A percentile compares a stretch with the other conserved stretches of the same genome.
phyloP scores from a whole-genome alignment of 1,284 basidiomycete genomes.

The Acaromyces ingoldii region DNA sequence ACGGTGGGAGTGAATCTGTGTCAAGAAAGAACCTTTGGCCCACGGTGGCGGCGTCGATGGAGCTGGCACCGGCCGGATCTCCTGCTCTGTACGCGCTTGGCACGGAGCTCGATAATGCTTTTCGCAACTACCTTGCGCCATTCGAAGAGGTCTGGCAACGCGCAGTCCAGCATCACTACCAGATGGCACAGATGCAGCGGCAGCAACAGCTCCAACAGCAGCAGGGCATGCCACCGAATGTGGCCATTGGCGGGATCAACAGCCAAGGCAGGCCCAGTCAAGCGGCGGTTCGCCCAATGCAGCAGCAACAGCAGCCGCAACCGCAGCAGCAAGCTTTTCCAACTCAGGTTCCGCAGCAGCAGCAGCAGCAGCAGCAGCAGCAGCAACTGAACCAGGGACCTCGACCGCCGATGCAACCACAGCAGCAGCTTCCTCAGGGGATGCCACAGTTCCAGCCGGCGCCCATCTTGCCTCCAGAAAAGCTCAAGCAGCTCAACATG shows the following conservation, averaged over 20 bases:
- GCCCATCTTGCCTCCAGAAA: slow-evolving; percentile 6
- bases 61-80: slow-evolving; percentile 28
- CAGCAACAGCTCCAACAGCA: not conserved
- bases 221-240: no score
- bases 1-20: slow-evolving; percentile 42
- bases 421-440: not conserved
- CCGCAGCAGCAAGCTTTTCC: slow-evolving; percentile 11
- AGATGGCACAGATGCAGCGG: not conserved
- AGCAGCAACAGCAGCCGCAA: slow-evolving; percentile 16
- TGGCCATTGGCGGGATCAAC: no score
- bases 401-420: slow-evolving; percentile 12
- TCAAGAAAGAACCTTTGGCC: slow-evolving; percentile 39
- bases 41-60: slow-evolving; percentile 35
- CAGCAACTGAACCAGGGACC: slow-evolving; percentile 19
- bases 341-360: not conserved
- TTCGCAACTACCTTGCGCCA: slow-evolving; percentile 33
- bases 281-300: slow-evolving; percentile 3
- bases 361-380: slow-evolving; percentile 7
- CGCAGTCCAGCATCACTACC: slow-evolving; percentile 11
- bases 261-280: not conserved
- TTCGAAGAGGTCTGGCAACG: slow-evolving; percentile 44
- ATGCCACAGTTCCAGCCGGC: not conserved
- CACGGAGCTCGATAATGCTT: slow-evolving; percentile 32
- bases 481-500: slow-evolving; percentile 2
- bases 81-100: slow-evolving; percentile 31